These are phyloP conservation scores for Claviceps digitariae DNA, from an alignment of 2,329 filamentous ascomycete species.

Conservation along the genomic window DNA sequence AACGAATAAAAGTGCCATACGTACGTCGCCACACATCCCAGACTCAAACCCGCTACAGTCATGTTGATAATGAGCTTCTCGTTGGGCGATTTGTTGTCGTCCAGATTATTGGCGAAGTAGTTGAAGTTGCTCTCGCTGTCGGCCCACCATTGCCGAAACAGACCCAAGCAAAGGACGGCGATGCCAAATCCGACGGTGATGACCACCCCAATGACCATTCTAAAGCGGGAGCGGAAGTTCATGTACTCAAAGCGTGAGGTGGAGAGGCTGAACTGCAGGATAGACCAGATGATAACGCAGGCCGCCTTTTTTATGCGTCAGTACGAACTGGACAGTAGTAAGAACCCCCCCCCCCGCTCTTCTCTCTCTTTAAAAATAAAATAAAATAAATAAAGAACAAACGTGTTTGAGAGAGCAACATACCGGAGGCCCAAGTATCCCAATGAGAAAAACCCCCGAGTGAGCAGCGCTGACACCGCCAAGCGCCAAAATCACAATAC, in stretches of 20 bases:
- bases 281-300: constrained; percentile 3
- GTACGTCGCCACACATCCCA: not conserved
- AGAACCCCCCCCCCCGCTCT: too few relatives aligned
- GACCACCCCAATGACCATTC: constrained; percentile 5
- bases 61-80: not conserved
- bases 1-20: not conserved
- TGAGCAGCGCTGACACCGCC: not conserved
- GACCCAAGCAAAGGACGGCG: not conserved
- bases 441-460: constrained; percentile 3
- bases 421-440: constrained; percentile 5
- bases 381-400: too few relatives aligned
- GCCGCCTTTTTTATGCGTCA: not conserved
- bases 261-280: constrained; percentile 3
- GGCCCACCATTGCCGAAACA: not conserved
- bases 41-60: not conserved
- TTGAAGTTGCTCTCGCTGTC: not conserved
- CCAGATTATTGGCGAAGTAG: not conserved
- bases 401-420: not conserved
- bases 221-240: constrained; percentile 6
- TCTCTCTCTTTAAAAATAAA: too few relatives aligned
- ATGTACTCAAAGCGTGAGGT: constrained; percentile 2
- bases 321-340: too few relatives aligned
- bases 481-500: not conserved
- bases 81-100: not conserved
- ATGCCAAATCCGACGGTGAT: constrained; percentile 4